These are phyloP conservation scores for Parathielavia hyrcaniae DNA, from an alignment of 495 filamentous ascomycete species.

Conservation along the genomic window DNA sequence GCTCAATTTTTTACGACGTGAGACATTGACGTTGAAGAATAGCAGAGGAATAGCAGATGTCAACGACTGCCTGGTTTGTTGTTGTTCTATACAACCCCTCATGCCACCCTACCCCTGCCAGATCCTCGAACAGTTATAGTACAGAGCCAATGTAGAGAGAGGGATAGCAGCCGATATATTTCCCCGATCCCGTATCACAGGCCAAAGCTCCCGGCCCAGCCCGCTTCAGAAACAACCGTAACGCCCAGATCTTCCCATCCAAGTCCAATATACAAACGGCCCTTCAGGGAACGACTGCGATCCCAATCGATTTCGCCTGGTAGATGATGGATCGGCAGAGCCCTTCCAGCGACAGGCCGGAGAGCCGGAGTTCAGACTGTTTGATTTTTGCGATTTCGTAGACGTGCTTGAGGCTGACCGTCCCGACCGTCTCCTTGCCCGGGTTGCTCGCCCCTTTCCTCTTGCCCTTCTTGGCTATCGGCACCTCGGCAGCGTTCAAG, in stretches of 20 bases:
- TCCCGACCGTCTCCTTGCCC: conserved; percentile 72
- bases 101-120: background rate
- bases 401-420: conserved; percentile 86
- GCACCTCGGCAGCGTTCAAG: conserved; percentile 71
- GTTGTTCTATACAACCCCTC: too few species aligned
- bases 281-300: conserved; percentile 64
- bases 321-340: conserved; percentile 79
- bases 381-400: conserved; percentile 99
- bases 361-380: conserved; percentile 72
- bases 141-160: conserved; percentile 16
- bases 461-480: conserved; percentile 65
- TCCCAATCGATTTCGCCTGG: conserved; percentile 82
- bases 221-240: conserved; percentile 25
- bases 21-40: too few species aligned
- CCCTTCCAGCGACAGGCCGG: conserved; percentile 71
- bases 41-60: too few species aligned
- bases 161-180: background rate
- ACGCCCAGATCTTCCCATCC: conserved; percentile 22
- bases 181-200: conserved; percentile 6
- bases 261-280: background rate
- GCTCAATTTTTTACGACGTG: too few species aligned
- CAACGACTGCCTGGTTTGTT: too few species aligned
- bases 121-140: background rate
- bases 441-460: conserved; percentile 71
- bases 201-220: conserved; percentile 3